Evolutionary conservation across 805 yeast species (phyloP).

Genomic region (Suhomyces pyralidae): DNA sequence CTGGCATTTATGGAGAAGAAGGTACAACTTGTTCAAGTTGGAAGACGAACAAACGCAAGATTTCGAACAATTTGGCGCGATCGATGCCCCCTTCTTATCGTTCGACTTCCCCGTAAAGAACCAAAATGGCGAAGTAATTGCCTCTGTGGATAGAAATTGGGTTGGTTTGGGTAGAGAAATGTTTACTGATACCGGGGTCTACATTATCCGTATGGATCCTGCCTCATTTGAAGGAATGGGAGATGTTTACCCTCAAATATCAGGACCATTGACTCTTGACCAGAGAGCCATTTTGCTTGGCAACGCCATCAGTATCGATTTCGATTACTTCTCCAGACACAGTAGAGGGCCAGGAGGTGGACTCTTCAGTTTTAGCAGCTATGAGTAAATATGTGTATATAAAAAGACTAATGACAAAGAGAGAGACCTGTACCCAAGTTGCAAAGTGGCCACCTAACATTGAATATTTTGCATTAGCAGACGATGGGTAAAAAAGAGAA

Average conservation of each 20-base stretch:
- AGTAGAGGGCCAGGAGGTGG: constrained; percentile 52
- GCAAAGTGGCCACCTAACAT: too few relatives aligned
- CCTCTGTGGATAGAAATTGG: constrained; percentile 88
- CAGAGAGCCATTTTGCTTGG: constrained; percentile 85
- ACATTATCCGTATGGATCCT: constrained; percentile 80
- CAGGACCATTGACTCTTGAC: constrained; percentile 62
- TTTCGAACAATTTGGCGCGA: constrained; percentile 77
- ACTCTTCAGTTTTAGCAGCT: constrained; percentile 36
- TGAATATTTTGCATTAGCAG: too few relatives aligned
- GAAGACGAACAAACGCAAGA: constrained; percentile 37
- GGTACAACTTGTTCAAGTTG: constrained; percentile 72
- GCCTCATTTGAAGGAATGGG: constrained; percentile 59
- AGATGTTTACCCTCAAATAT: constrained; percentile 46
- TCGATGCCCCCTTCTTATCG: constrained; percentile 83
- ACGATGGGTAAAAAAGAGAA: too few relatives aligned
- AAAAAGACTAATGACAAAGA: neutral
- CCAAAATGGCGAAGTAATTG: constrained; percentile 57
- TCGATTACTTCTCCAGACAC: constrained; percentile 95
- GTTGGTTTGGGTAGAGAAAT: constrained; percentile 91
- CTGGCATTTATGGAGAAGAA: constrained; percentile 93
- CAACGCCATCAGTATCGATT: constrained; percentile 88
- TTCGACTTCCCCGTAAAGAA: constrained; percentile 80
- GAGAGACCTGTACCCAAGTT: neutral
- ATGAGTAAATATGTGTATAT: constrained; percentile 14
- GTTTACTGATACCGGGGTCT: constrained; percentile 93